Base-by-base conservation (phyloP, 164 flowering plant genomes). In the Berberis thunbergii region DNA sequence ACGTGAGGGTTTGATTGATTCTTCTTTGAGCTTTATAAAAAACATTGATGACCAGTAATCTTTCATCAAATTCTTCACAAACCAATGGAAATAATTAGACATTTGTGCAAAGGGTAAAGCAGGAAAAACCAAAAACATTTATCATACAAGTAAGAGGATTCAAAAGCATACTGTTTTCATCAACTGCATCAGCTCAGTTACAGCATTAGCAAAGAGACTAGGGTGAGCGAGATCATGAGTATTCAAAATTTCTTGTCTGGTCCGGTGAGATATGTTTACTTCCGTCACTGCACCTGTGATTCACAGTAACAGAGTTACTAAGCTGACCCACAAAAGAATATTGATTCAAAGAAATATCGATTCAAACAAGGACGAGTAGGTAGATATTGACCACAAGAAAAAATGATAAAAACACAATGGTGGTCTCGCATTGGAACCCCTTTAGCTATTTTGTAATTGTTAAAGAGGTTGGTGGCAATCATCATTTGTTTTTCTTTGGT, bases 11-110 rank as follows among this genome's bases (percentile, higher is more conserved):
- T 52, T 72, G 39, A 53, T 72, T 26, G 75, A 67, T 73, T 84
- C 93, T 72, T 87, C 89, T 76, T 77, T 85, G 70, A 84, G 79
- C 70, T 83, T 87, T 72, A 80, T 46, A 78, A 77, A 89, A 75
- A 74, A 89, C 69, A 73, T 79, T 61, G 96, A 89, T 41, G 91
- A 89, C 94, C 94, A 84, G 73, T 84, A 89, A 75, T 89, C 96
- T 62, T 72, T 86, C 8, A 66, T 84, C 78, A 89, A 78, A 69
- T 84, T 87, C 96, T 89, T 70, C 73, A 76, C 7, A 26, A 57
- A 60, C 57, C 43, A 64, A 52, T 11, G 45, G 42, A 41, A 40
- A 57, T 59, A 12, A 10, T 42, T 45, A 65, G 63, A 67, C 49
- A 45, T 10, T 2, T 4, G 3, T 12, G 10, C 4, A 40, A 46